Conservation (phyloP, 805 yeast genomes). For the Candida insectalens region DNA sequence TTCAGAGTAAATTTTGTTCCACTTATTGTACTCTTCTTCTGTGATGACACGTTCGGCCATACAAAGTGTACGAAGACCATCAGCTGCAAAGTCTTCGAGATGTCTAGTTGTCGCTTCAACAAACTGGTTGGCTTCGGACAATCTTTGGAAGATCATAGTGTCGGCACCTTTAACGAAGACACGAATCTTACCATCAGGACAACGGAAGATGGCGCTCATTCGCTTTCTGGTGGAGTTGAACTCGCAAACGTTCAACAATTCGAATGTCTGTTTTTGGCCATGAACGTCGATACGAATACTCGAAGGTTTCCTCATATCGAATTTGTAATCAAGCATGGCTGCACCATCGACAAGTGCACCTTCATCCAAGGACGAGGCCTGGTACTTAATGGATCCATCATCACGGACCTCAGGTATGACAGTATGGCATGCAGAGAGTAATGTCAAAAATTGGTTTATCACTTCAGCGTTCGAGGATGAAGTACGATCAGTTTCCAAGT, state of each 20-base stretch:
- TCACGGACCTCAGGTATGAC: slow-evolving; percentile 84
- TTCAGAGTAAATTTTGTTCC: slow-evolving; percentile 58
- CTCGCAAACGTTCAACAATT: slow-evolving; percentile 84
- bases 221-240: slow-evolving; percentile 96
- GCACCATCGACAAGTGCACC: slow-evolving; percentile 98
- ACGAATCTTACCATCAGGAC: slow-evolving; percentile 88
- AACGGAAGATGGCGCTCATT: slow-evolving; percentile 90
- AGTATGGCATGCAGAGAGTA: slow-evolving; percentile 90
- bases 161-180: slow-evolving; percentile 97
- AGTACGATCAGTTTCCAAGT: slow-evolving; percentile 38
- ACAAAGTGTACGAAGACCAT: slow-evolving; percentile 91
- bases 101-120: slow-evolving; percentile 77
- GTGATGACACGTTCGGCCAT: slow-evolving; percentile 76
- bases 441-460: slow-evolving; percentile 70
- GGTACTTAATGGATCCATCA: slow-evolving; percentile 70
- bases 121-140: slow-evolving; percentile 65
- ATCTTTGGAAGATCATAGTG: slow-evolving; percentile 84
- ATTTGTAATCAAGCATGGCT: slow-evolving; percentile 76
- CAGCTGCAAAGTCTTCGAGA: slow-evolving; percentile 92
- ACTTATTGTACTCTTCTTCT: slow-evolving; percentile 63
- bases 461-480: slow-evolving; percentile 19
- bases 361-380: slow-evolving; percentile 99
- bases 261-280: slow-evolving; percentile 48
- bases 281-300: slow-evolving; percentile 55
- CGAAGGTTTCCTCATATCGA: slow-evolving; percentile 77